These are phyloP conservation scores for Dothideomycetidae sp. DNA, from an alignment of 2,329 filamentous ascomycete species.

Conservation along the genomic window DNA sequence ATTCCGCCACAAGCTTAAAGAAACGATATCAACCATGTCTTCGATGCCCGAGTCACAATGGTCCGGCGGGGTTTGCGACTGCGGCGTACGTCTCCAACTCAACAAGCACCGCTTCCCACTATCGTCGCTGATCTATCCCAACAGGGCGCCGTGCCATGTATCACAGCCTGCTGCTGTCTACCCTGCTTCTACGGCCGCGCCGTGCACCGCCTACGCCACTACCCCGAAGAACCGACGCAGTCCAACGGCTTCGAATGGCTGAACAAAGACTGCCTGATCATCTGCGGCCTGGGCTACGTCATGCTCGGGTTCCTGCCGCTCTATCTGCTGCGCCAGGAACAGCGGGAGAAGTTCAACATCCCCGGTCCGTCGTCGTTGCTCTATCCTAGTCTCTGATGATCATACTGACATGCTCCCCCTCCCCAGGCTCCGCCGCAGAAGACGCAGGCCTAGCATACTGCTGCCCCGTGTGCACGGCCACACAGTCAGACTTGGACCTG, in stretches of 20 bases:
- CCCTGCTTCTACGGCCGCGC: constrained; percentile 7
- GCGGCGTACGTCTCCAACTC: constrained; percentile 7
- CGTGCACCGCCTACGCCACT: constrained; percentile 2
- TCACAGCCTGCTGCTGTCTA: constrained; percentile 7
- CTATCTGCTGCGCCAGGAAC: constrained; percentile 1
- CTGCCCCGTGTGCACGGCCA: constrained; percentile 3
- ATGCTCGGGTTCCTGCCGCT: constrained; percentile 1
- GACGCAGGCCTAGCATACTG: constrained; percentile 5
- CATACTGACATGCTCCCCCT: too few species aligned
- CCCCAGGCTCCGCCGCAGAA: constrained; percentile 1
- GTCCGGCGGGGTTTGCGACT: constrained; percentile 6
- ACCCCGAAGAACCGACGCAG: too few species aligned
- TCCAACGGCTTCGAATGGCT: too few species aligned
- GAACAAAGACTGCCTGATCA: constrained; percentile 4
- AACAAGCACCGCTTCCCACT: too few species aligned
- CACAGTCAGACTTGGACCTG: constrained; percentile 4
- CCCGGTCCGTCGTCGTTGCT: too few species aligned
- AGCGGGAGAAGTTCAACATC: constrained; percentile 6
- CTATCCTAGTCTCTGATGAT: too few species aligned
- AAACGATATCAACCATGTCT: too few species aligned
- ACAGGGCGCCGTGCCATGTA: too few species aligned
- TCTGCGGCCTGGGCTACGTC: not conserved
- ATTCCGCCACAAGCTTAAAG: too few species aligned
- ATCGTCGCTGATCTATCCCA: too few species aligned
- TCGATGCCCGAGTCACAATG: too few species aligned